Percentiles rank a stretch among this genome's conserved stretches.
Evolutionary conservation across 768 basidiomycete species (phyloP).

Genomic region (Phaffia australis): DNA sequence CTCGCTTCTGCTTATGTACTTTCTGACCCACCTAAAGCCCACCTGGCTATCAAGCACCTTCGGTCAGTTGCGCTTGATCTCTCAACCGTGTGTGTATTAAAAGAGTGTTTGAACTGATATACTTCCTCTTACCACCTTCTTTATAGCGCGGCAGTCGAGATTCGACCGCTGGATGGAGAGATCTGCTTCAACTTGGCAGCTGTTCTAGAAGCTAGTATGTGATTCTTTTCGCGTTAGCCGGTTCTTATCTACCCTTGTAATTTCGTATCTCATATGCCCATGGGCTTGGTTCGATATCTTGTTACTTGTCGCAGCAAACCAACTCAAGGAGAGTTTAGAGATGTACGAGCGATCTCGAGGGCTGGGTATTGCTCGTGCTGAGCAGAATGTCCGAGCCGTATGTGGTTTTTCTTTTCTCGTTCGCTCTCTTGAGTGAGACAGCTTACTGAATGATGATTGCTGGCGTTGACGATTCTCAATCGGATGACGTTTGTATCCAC

Average conservation of each 20-base stretch:
- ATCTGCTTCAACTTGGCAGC: slow-evolving; percentile 85
- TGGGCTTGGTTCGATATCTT: no score
- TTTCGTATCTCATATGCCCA: not conserved
- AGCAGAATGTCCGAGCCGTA: slow-evolving; percentile 68
- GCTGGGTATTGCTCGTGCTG: slow-evolving; percentile 68
- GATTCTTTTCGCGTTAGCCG: not conserved
- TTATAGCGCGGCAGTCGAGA: slow-evolving; percentile 61
- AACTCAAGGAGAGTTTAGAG: slow-evolving; percentile 65
- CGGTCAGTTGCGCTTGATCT: not conserved
- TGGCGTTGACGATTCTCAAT: not conserved
- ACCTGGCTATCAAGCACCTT: slow-evolving; percentile 23
- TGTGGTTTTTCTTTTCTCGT: slow-evolving; percentile 29
- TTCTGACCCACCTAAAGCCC: slow-evolving; percentile 29
- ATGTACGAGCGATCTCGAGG: slow-evolving; percentile 71
- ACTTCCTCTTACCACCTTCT: not conserved
- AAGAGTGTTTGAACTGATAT: not conserved
- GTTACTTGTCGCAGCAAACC: slow-evolving; percentile 49
- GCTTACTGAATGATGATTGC: slow-evolving; percentile 37
- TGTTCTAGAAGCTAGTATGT: slow-evolving; percentile 76
- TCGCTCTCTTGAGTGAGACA: slow-evolving; percentile 49
- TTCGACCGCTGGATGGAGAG: slow-evolving; percentile 79
- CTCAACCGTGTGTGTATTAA: not conserved
- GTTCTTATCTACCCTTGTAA: not conserved
- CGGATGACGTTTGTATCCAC: not conserved
- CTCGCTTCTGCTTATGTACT: slow-evolving; percentile 29